Evolutionary conservation across 768 basidiomycete genomes (phyloP).

Genomic region (Russula compacta): DNA sequence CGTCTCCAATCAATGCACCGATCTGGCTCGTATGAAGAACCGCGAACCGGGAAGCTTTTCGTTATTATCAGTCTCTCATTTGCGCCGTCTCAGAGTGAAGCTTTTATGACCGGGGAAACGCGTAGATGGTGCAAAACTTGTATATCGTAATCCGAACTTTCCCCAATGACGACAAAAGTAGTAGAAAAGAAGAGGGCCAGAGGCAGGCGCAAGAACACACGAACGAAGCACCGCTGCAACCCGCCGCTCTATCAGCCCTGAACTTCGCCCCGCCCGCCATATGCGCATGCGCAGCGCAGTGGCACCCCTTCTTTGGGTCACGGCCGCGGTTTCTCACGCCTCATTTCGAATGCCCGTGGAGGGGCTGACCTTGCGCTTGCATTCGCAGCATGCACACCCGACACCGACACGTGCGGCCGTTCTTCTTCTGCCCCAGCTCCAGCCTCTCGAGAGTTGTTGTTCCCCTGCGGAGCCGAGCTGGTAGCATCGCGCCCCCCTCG

Average conservation of each 20-base stretch:
- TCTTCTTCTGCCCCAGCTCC: background rate
- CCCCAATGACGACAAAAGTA: background rate
- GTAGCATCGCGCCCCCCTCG: background rate
- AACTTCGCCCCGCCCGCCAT: no score
- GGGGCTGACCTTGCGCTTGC: constrained; percentile 9
- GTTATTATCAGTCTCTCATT: background rate
- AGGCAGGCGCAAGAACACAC: background rate
- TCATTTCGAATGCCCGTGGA: background rate
- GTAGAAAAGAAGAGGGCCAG: no score
- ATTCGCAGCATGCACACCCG: constrained; percentile 11
- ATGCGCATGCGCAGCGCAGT: no score
- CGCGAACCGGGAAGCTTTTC: background rate
- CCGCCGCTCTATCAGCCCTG: background rate
- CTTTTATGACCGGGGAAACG: background rate
- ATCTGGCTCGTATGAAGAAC: background rate
- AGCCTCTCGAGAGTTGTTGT: background rate
- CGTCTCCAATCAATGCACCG: background rate
- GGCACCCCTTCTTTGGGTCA: background rate
- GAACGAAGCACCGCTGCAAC: background rate
- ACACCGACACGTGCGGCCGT: constrained; percentile 5
- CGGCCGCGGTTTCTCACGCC: background rate
- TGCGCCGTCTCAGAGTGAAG: background rate
- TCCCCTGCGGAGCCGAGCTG: background rate
- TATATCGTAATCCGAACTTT: background rate
- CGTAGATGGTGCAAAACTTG: background rate